Conservation (phyloP, 2,329 filamentous ascomycete species). For the Aquanectria penicillioides region DNA sequence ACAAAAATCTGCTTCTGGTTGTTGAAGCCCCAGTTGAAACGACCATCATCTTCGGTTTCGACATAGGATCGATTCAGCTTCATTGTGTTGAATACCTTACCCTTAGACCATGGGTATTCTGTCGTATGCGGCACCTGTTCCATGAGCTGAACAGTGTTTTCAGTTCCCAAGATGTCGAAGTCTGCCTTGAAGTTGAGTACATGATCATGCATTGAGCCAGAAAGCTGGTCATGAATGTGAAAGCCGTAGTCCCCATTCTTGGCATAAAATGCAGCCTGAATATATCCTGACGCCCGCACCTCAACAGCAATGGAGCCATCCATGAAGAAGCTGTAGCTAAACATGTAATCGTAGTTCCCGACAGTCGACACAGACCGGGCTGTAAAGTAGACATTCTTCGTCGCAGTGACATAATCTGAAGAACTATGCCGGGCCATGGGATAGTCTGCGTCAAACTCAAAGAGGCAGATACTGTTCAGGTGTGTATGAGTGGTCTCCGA, state of each 20-base stretch:
- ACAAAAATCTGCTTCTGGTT: slow-evolving; percentile 55
- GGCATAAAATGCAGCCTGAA: slow-evolving; percentile 50
- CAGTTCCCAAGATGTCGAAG: slow-evolving; percentile 49
- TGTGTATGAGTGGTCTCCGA: slow-evolving; percentile 56
- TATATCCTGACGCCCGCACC: slow-evolving; percentile 52
- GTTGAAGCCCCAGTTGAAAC: slow-evolving; percentile 53
- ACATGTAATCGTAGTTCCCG: slow-evolving; percentile 56
- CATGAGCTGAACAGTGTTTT: slow-evolving; percentile 51
- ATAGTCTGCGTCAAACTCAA: slow-evolving; percentile 61
- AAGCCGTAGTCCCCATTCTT: slow-evolving; percentile 48
- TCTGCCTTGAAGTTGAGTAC: slow-evolving; percentile 53
- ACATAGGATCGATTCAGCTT: slow-evolving; percentile 14
- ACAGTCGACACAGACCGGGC: slow-evolving; percentile 39
- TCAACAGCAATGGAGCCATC: slow-evolving; percentile 51
- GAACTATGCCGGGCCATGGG: slow-evolving; percentile 54
- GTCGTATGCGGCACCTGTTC: slow-evolving; percentile 50
- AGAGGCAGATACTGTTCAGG: slow-evolving; percentile 63
- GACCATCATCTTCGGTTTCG: slow-evolving; percentile 56
- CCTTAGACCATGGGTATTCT: slow-evolving; percentile 21
- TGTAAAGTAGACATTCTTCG: slow-evolving; percentile 16
- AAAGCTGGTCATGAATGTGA: slow-evolving; percentile 49
- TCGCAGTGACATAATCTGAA: slow-evolving; percentile 5
- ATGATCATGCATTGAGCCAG: slow-evolving; percentile 52
- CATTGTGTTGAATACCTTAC: slow-evolving; percentile 23
- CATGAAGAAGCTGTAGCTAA: slow-evolving; percentile 48